phyloP scores from a whole-genome alignment of 2,329 filamentous ascomycete species.

The Penicillium sp. region DNA sequence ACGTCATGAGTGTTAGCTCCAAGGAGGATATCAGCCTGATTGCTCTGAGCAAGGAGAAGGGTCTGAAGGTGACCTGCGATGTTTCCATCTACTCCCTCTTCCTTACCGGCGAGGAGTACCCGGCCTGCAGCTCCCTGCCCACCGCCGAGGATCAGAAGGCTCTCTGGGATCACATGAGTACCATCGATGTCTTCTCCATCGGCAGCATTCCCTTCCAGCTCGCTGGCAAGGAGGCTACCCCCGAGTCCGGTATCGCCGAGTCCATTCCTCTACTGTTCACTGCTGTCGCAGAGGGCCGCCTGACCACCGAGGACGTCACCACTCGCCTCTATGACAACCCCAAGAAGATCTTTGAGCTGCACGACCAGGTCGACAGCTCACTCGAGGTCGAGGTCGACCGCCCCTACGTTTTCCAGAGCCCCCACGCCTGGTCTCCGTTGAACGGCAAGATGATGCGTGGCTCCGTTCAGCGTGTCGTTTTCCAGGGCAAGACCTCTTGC shows the following conservation, averaged over 20 bases:
- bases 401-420: slow-evolving; percentile 51
- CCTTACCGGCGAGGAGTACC: slow-evolving; percentile 62
- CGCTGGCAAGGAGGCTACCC: slow-evolving; percentile 50
- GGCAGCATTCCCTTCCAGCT: slow-evolving; percentile 71
- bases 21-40: slow-evolving; percentile 72
- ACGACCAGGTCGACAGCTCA: slow-evolving; percentile 64
- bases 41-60: slow-evolving; percentile 68
- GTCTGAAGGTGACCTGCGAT: slow-evolving; percentile 72
- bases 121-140: slow-evolving; percentile 54
- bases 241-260: slow-evolving; percentile 61
- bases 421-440: slow-evolving; percentile 60
- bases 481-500: slow-evolving; percentile 65
- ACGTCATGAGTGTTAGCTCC: slow-evolving; percentile 71
- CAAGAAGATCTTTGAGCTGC: slow-evolving; percentile 71
- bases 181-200: slow-evolving; percentile 70
- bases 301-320: slow-evolving; percentile 66
- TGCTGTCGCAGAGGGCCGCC: slow-evolving; percentile 62
- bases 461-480: slow-evolving; percentile 64
- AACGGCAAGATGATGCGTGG: slow-evolving; percentile 60
- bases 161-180: slow-evolving; percentile 63
- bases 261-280: slow-evolving; percentile 66
- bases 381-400: slow-evolving; percentile 70
- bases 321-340: slow-evolving; percentile 66
- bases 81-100: slow-evolving; percentile 73
- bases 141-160: slow-evolving; percentile 64